Conservation (phyloP, 2,329 filamentous ascomycete species). For the Pseudocercospora crystallina region DNA sequence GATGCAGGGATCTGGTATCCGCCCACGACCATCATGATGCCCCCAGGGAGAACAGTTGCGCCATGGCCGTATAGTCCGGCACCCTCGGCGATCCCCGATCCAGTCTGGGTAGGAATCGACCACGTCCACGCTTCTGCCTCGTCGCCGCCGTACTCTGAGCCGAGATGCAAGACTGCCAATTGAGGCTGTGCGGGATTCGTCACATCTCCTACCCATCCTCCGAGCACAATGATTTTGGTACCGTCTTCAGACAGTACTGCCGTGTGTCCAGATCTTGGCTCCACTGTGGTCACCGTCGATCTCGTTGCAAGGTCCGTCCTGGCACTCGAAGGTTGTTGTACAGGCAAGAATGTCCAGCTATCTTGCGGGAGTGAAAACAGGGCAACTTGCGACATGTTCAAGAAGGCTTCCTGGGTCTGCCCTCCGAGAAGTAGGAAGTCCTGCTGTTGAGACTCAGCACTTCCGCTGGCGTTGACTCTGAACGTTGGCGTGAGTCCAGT, state of each 20-base stretch:
- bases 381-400: slow-evolving; percentile 91
- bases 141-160: slow-evolving; percentile 65
- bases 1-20: slow-evolving; percentile 54
- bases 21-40: slow-evolving; percentile 61
- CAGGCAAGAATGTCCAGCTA: slow-evolving; percentile 77
- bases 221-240: slow-evolving; percentile 72
- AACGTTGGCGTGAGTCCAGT: slow-evolving; percentile 71
- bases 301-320: slow-evolving; percentile 59
- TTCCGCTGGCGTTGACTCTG: slow-evolving; percentile 62
- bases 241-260: slow-evolving; percentile 79
- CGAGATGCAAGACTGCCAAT: slow-evolving; percentile 73
- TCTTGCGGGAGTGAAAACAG: slow-evolving; percentile 84
- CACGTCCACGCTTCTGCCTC: slow-evolving; percentile 63
- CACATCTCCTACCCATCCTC: slow-evolving; percentile 89
- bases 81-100: slow-evolving; percentile 42
- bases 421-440: slow-evolving; percentile 82
- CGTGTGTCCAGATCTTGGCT: slow-evolving; percentile 86
- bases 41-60: slow-evolving; percentile 60
- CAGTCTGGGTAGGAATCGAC: slow-evolving; percentile 59
- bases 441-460: slow-evolving; percentile 64
- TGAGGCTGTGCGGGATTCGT: slow-evolving; percentile 76
- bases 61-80: slow-evolving; percentile 62
- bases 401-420: slow-evolving; percentile 77
- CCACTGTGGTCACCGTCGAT: slow-evolving; percentile 51
- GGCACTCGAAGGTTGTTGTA: slow-evolving; percentile 49